Evolutionary conservation across 108 stramenopile genomes (phyloP).

Genomic region (Parietichytrium sp.): DNA sequence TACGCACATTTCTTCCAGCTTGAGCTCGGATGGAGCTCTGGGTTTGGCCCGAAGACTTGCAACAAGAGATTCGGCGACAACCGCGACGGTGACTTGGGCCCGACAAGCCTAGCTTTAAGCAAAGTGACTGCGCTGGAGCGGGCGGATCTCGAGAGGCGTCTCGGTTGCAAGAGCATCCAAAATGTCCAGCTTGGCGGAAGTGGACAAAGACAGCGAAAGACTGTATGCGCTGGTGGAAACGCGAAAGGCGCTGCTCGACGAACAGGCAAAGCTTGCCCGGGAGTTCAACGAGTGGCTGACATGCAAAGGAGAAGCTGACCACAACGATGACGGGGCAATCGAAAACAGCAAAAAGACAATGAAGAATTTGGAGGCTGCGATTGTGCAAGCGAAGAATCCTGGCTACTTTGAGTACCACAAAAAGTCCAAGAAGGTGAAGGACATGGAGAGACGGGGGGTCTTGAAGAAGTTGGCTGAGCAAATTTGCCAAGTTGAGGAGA

Average conservation of each 20-base stretch:
- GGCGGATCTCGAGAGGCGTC: no score
- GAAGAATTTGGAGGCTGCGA: slow-evolving; percentile 25
- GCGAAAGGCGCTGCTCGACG: background rate
- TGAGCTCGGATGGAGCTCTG: no score
- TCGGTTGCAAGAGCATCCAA: no score
- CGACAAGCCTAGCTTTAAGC: no score
- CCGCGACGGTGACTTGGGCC: no score
- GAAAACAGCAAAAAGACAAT: slow-evolving; percentile 12
- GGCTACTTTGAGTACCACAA: slow-evolving; percentile 27
- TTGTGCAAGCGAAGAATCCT: background rate
- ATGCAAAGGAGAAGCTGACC: background rate
- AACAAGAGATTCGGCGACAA: no score
- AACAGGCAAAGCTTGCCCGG: slow-evolving; percentile 6
- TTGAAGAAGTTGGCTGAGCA: background rate
- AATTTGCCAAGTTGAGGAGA: background rate
- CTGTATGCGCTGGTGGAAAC: slow-evolving; percentile 19
- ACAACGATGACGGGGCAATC: background rate
- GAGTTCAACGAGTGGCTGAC: slow-evolving; percentile 30
- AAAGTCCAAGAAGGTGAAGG: background rate
- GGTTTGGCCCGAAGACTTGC: no score
- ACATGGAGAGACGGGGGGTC: slow-evolving; percentile 12
- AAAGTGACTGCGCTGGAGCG: no score
- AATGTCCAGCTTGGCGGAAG: no score
- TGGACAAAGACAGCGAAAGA: no score
- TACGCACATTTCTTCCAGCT: no score